A percentile compares a stretch with the other conserved stretches of the same genome.
phyloP scores from a whole-genome alignment of 441 rosid species.

The Syzygium syzygioides region DNA sequence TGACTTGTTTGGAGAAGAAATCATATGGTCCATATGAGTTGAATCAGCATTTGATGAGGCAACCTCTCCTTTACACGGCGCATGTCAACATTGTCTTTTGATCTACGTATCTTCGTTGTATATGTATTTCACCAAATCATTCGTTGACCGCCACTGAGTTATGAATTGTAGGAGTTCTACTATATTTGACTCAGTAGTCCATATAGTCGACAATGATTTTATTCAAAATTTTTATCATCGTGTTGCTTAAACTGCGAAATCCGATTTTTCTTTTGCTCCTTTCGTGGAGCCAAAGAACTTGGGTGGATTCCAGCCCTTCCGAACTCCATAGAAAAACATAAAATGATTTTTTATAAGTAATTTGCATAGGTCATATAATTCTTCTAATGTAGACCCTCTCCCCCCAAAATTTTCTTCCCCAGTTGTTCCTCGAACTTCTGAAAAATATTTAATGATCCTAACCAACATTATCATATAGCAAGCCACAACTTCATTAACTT shows the following conservation, averaged over 20 bases:
- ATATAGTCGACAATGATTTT: neutral
- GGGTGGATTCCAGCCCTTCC: neutral
- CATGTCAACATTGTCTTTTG: neutral
- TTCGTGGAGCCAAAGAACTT: neutral
- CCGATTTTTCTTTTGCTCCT: neutral
- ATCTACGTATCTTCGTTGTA: neutral
- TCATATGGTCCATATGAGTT: neutral
- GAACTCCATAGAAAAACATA: neutral
- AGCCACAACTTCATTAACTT: neutral
- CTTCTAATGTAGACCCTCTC: neutral
- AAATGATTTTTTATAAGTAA: neutral
- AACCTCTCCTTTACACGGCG: neutral
- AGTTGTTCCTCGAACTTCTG: neutral
- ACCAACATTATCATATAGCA: neutral
- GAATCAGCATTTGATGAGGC: neutral
- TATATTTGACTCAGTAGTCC: neutral
- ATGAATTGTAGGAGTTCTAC: neutral
- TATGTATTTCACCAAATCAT: neutral
- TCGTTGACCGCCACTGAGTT: neutral
- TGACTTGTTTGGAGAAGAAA: neutral
- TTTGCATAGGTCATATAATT: neutral
- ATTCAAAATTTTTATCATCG: neutral
- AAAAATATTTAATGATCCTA: neutral
- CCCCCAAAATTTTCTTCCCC: neutral
- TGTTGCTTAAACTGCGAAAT: neutral